A percentile compares a stretch with the other conserved stretches of the same genome.
These are phyloP conservation scores for Candida ponderosae DNA, from an alignment of 805 yeast genomes.

Conservation along the genomic window DNA sequence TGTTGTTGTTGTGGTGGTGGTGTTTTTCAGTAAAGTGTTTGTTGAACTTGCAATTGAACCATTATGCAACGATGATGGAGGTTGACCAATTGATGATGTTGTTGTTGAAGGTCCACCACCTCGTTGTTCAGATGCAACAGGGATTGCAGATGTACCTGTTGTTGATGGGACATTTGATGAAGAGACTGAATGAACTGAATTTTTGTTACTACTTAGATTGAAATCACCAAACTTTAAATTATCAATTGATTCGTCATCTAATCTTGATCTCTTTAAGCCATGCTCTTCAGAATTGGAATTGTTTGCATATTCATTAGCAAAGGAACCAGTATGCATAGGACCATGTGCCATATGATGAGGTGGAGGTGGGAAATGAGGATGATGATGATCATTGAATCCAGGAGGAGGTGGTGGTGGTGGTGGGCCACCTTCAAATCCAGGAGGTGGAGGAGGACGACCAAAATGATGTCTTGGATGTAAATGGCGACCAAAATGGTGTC, in stretches of 20 bases:
- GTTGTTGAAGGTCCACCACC: not conserved
- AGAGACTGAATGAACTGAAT: too few relatives aligned
- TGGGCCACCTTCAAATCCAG: not conserved
- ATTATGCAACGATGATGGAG: not conserved
- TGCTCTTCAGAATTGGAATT: not conserved
- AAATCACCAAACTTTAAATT: too few relatives aligned
- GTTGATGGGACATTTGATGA: too few relatives aligned
- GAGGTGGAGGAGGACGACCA: constrained; percentile 6
- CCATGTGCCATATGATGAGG: too few relatives aligned
- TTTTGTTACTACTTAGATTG: too few relatives aligned
- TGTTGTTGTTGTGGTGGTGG: not conserved
- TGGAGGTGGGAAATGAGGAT: too few relatives aligned
- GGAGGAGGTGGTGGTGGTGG: not conserved
- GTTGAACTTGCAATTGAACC: too few relatives aligned
- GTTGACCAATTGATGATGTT: not conserved
- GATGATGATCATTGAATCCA: not conserved
- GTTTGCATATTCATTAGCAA: too few relatives aligned
- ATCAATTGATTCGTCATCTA: not conserved
- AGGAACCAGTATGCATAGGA: too few relatives aligned
- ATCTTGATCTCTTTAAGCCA: not conserved
- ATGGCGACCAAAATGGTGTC: constrained; percentile 1
- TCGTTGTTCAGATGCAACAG: too few relatives aligned
- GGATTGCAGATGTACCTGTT: too few relatives aligned
- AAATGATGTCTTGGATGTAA: not conserved
- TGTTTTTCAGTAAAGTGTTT: not conserved